These are phyloP conservation scores for Talaromyces islandicus DNA, from an alignment of 2,329 filamentous ascomycete genomes.

Conservation along the genomic window DNA sequence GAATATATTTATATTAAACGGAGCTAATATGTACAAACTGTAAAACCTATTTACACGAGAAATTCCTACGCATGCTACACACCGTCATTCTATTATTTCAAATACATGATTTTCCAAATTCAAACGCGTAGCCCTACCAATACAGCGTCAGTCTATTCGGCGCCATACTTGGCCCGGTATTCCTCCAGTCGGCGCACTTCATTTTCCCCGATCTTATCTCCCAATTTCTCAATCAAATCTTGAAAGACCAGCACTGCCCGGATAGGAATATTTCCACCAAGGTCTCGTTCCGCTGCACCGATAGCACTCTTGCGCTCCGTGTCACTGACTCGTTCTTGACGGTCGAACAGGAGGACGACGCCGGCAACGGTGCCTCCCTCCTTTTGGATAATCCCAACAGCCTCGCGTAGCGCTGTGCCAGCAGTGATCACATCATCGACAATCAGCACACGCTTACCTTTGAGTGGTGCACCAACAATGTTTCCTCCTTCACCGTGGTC, in stretches of 20 bases:
- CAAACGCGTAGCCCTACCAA: neutral
- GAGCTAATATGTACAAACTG: neutral
- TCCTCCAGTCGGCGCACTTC: constrained; percentile 64
- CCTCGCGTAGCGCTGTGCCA: constrained; percentile 88
- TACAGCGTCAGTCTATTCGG: constrained; percentile 18
- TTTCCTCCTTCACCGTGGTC: constrained; percentile 90
- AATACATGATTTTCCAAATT: neutral
- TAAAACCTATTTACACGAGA: neutral
- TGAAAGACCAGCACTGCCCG: constrained; percentile 65
- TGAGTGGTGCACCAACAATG: constrained; percentile 81
- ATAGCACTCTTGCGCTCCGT: constrained; percentile 69
- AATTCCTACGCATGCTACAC: neutral
- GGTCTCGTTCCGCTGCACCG: constrained; percentile 77
- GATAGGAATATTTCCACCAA: constrained; percentile 64
- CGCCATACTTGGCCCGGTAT: constrained; percentile 54
- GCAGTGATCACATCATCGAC: constrained; percentile 97
- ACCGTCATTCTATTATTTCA: neutral
- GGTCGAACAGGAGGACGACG: constrained; percentile 81
- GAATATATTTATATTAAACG: neutral
- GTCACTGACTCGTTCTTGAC: constrained; percentile 58
- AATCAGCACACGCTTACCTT: constrained; percentile 79
- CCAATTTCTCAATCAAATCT: constrained; percentile 70
- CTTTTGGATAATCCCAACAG: constrained; percentile 78
- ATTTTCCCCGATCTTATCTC: constrained; percentile 54
- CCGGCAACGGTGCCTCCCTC: constrained; percentile 81